Conservation (phyloP, 441 rosid genomes). For the Populus hybrid region DNA sequence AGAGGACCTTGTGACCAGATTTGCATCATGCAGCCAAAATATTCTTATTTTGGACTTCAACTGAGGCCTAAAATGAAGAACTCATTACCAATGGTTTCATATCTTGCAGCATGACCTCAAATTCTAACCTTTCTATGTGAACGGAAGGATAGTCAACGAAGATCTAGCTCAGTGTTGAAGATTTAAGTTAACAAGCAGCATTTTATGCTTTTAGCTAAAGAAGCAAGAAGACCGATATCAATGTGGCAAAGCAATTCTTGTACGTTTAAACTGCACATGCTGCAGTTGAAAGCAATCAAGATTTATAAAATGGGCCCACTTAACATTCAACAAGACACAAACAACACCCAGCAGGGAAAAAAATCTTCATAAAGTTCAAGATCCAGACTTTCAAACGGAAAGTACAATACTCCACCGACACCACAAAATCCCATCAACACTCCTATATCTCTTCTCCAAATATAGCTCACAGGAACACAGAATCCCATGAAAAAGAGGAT, state of each 20-base stretch:
- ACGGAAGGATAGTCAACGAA: neutral
- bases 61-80: neutral
- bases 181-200: neutral
- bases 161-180: neutral
- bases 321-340: neutral
- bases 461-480: neutral
- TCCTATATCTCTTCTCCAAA: neutral
- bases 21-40: neutral
- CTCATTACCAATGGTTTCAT: neutral
- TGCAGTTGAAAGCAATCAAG: neutral
- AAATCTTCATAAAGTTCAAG: neutral
- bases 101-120: neutral
- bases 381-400: slow-evolving; percentile 4
- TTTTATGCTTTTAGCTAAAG: slow-evolving; percentile 3
- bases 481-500: neutral
- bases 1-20: slow-evolving; percentile 17
- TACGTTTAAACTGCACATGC: slow-evolving; percentile 6
- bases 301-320: neutral
- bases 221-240: neutral
- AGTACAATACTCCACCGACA: neutral
- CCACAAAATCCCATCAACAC: neutral
- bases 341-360: neutral
- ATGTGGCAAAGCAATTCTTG: neutral
- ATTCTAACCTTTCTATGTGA: neutral
- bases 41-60: neutral